Evolutionary conservation across 768 basidiomycete species (phyloP).

Genomic region (Kwoniella sp.): DNA sequence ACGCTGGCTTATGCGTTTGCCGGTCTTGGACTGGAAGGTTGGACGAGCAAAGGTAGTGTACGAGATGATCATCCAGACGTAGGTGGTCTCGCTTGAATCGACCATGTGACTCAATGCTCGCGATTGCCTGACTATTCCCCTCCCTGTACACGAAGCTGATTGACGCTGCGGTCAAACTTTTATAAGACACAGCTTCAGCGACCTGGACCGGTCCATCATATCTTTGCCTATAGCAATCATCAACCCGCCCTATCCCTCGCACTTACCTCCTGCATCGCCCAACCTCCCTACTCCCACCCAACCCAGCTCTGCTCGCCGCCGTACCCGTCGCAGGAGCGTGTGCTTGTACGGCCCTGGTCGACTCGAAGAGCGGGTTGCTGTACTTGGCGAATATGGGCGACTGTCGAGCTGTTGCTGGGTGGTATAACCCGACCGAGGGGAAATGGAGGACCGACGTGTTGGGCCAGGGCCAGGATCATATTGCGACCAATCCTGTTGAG

Average conservation of each 20-base stretch:
- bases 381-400: slow-evolving; percentile 91
- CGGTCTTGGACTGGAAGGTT: neutral
- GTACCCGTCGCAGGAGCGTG: slow-evolving; percentile 70
- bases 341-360: slow-evolving; percentile 80
- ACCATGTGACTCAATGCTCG: too few relatives aligned
- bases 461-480: slow-evolving; percentile 83
- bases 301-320: neutral
- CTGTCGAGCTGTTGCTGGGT: slow-evolving; percentile 86
- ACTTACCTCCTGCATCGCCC: neutral
- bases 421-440: slow-evolving; percentile 62
- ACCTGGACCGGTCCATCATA: neutral
- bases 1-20: neutral
- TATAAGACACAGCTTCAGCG: neutral
- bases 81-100: neutral
- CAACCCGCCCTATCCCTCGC: neutral
- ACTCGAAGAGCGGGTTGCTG: slow-evolving; percentile 74
- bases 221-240: neutral
- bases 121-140: too few relatives aligned
- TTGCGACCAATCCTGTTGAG: slow-evolving; percentile 73
- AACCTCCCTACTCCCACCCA: neutral
- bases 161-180: too few relatives aligned
- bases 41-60: neutral
- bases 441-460: slow-evolving; percentile 86
- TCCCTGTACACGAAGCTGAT: too few relatives aligned
- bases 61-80: slow-evolving; percentile 1